phyloP scores from a whole-genome alignment of 2,329 filamentous ascomycete species.

The Aureobasidium musti region DNA sequence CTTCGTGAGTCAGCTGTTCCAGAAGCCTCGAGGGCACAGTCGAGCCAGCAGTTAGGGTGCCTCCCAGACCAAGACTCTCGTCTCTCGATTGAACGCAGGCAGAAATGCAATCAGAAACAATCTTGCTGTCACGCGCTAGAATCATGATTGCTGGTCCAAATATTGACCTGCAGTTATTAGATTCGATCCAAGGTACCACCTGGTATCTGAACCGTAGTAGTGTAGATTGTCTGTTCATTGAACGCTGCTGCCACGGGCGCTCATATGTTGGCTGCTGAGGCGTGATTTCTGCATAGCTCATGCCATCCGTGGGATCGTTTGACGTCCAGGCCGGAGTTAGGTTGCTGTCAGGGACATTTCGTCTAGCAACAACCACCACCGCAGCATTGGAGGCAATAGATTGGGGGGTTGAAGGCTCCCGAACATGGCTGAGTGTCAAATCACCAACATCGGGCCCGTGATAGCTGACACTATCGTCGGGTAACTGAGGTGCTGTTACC shows the following conservation, averaged over 20 bases:
- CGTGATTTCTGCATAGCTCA: not conserved
- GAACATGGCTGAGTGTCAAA: not conserved
- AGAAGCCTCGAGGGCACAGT: not conserved
- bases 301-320: not conserved
- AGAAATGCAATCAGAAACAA: conserved; percentile 9
- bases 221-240: not conserved
- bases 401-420: not conserved
- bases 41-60: not conserved
- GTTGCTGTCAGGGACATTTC: not conserved
- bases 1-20: conserved; percentile 1
- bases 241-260: conserved; percentile 6
- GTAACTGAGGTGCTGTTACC: not conserved
- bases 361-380: not conserved
- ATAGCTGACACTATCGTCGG: not conserved
- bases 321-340: not conserved
- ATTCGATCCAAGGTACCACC: conserved; percentile 10
- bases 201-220: conserved; percentile 8
- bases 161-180: conserved; percentile 13
- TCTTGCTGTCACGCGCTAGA: conserved; percentile 16
- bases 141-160: conserved; percentile 10
- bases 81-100: not conserved
- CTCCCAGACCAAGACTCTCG: not conserved
- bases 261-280: not conserved
- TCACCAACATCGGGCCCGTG: not conserved
- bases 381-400: not conserved